Percentiles rank a stretch among this genome's conserved stretches.
Conservation (phyloP, 768 basidiomycete species). For the Trametes cinnabarina region DNA sequence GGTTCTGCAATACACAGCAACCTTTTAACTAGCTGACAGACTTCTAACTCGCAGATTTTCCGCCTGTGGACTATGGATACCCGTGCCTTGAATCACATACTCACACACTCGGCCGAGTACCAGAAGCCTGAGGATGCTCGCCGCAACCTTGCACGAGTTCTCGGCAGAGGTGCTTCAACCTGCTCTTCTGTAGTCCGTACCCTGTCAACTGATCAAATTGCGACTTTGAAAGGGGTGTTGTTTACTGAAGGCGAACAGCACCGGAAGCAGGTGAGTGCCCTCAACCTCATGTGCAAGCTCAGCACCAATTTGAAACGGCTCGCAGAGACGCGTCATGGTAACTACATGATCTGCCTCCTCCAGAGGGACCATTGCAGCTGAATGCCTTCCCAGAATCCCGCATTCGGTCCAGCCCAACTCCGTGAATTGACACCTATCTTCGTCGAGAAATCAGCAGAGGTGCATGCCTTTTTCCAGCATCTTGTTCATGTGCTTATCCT, state of each 20-base stretch:
- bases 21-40: no score
- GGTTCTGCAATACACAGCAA: no score
- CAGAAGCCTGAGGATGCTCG: constrained; percentile 51
- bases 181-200: not conserved
- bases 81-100: constrained; percentile 62
- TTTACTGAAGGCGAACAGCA: constrained; percentile 41
- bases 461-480: constrained; percentile 19
- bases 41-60: not conserved
- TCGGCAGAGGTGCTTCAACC: constrained; percentile 25
- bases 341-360: no score
- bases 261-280: constrained; percentile 34
- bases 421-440: constrained; percentile 57
- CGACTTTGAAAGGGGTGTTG: constrained; percentile 42
- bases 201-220: no score
- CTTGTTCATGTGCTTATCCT: not conserved
- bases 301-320: no score
- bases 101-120: constrained; percentile 57
- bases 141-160: constrained; percentile 22
- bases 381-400: constrained; percentile 49
- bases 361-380: no score
- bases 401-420: constrained; percentile 59
- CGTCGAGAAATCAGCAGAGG: constrained; percentile 51
- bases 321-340: constrained; percentile 30
- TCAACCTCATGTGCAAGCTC: no score
- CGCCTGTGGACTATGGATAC: constrained; percentile 41